These are phyloP conservation scores for Glomus cerebriforme DNA, from an alignment of 192 early-diverging fungal genomes.

Conservation along the genomic window DNA sequence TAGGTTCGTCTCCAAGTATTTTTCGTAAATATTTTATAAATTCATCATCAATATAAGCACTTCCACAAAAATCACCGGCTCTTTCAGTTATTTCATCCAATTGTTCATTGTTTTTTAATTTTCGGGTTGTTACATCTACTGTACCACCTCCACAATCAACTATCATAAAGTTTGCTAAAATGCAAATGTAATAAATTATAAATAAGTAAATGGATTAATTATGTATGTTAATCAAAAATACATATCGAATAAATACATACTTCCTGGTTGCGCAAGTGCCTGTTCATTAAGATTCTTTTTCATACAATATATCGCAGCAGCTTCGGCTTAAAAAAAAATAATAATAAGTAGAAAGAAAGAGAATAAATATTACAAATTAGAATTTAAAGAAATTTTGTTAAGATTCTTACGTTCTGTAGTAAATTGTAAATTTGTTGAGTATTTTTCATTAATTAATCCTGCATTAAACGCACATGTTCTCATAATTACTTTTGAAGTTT, in stretches of 20 bases:
- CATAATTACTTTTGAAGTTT: slow-evolving; percentile 52
- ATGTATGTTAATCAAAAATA: not conserved
- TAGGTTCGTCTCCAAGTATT: not conserved
- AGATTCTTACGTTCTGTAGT: not conserved
- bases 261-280: not conserved
- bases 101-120: not conserved
- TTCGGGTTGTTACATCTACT: slow-evolving; percentile 50
- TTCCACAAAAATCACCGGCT: slow-evolving; percentile 8
- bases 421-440: not conserved
- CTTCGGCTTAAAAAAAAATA: slow-evolving; percentile 8
- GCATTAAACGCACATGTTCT: slow-evolving; percentile 52
- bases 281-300: not conserved
- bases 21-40: slow-evolving; percentile 16
- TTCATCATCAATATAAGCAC: slow-evolving; percentile 15
- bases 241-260: not conserved
- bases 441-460: slow-evolving; percentile 42
- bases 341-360: too few relatives aligned
- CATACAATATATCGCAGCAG: slow-evolving; percentile 15
- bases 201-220: not conserved
- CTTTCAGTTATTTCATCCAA: slow-evolving; percentile 1
- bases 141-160: slow-evolving; percentile 62
- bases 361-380: not conserved
- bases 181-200: not conserved
- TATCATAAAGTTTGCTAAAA: slow-evolving; percentile 52
- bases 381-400: not conserved